Evolutionary conservation across 768 basidiomycete genomes (phyloP).

Genomic region (Russula dissimulans): DNA sequence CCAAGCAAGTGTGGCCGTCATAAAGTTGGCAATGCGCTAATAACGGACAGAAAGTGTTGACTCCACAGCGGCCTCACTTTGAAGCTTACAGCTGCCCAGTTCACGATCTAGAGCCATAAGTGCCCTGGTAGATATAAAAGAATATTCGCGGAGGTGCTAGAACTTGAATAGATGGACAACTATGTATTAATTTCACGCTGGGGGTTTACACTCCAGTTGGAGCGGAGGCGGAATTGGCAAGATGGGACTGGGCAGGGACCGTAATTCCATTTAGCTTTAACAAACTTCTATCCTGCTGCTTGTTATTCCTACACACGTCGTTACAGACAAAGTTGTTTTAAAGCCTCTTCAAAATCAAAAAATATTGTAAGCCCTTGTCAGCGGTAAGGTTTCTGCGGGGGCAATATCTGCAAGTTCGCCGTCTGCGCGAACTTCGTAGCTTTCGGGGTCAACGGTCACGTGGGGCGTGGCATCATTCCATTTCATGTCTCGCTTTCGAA

Average conservation of each 20-base stretch:
- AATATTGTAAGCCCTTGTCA: constrained; percentile 69
- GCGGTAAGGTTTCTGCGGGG: constrained; percentile 60
- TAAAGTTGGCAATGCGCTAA: neutral
- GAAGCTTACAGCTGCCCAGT: neutral
- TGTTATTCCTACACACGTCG: neutral
- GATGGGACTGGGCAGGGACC: too few species aligned
- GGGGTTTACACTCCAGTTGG: too few species aligned
- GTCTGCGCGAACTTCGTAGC: constrained; percentile 78
- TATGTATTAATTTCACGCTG: too few species aligned
- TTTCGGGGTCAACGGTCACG: constrained; percentile 90
- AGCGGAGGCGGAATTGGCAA: too few species aligned
- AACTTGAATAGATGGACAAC: too few species aligned
- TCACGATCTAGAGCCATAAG: neutral
- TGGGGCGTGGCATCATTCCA: constrained; percentile 76
- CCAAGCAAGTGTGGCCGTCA: constrained; percentile 22
- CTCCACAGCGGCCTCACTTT: neutral
- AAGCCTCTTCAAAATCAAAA: constrained; percentile 61
- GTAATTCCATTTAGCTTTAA: too few species aligned
- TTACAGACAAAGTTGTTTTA: neutral
- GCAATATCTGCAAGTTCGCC: constrained; percentile 66
- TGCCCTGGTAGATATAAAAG: too few species aligned
- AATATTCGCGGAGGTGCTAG: too few species aligned
- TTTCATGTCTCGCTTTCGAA: constrained; percentile 89
- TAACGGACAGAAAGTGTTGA: neutral
- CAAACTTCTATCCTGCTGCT: neutral